Base-by-base conservation (phyloP, 345 rosid species). In the Rhodamnia rubescens region DNA sequence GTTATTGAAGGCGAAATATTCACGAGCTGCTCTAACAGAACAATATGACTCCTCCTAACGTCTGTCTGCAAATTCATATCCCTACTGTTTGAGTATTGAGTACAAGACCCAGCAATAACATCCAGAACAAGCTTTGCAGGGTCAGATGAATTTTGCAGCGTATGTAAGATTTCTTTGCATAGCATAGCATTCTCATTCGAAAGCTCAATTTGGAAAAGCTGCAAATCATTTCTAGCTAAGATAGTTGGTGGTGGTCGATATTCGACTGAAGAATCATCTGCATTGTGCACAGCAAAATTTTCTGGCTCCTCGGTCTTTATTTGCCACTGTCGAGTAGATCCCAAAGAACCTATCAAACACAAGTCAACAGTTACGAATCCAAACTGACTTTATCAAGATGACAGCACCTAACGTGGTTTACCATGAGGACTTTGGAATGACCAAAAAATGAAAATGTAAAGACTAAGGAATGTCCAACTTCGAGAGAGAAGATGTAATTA, bases 121-220 rank as follows among this genome's bases (percentile, higher is more conserved):
- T 90, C 92, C 53, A 93, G 83, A 69, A 90, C 93, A 61, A 93
- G 89, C 88, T 89, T 89, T 53, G 90, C 91, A 74, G 94, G 96
- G 58, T 92, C 90, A 24, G 88, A 36, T n/a, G 93, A 91, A 26
- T 82, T 50, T 59, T 86, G 49, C 10, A 91, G 64, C 26, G 88
- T 84, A 83, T 5, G 11, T 2, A 53, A n/a, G 22, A 92, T 87
- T 55, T 91, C 88, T 16, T 84, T 22, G 74, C 83, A 83, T 85
- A 90, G 74, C 82, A 81, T 82, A 82, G 83, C 85, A 81, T 53
- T 74, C 75, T 88, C 88, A 83, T 83, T 87, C 81, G 87, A 29
- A 84, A 84, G 55, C 55, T 53, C 50, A 49, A 11, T 49, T 53
- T 53, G 54, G 54, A 15, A 53, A 53, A 53, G 87, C 85, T 89